A percentile compares a stretch with the other conserved stretches of the same genome.
phyloP scores from a whole-genome alignment of 2,329 filamentous ascomycete species.

The Phyllosticta citriasiana region DNA sequence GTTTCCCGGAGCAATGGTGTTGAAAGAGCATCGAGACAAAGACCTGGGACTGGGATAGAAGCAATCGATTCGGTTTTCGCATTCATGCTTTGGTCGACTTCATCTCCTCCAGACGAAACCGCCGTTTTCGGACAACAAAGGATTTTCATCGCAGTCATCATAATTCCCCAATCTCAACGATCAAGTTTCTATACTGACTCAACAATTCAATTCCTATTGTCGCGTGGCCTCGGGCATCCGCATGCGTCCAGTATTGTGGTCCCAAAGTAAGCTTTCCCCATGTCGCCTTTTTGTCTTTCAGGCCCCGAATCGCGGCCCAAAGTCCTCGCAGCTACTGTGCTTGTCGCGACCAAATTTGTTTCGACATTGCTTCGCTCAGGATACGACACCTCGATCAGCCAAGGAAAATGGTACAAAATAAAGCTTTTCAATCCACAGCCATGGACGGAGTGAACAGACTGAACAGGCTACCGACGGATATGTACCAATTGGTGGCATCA shows the following conservation, averaged over 20 bases:
- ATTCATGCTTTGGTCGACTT: too few relatives aligned
- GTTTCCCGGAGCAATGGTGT: neutral
- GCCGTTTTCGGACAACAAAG: too few relatives aligned
- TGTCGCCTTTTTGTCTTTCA: neutral
- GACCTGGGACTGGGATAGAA: too few relatives aligned
- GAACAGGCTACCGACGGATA: neutral
- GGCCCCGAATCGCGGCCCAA: neutral
- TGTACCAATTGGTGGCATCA: neutral
- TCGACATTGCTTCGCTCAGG: neutral
- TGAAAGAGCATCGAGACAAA: neutral
- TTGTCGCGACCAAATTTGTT: neutral
- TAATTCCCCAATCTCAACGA: too few relatives aligned
- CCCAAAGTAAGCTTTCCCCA: neutral
- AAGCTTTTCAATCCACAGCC: neutral
- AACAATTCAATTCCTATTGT: neutral
- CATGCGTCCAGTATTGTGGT: neutral
- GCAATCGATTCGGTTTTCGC: too few relatives aligned
- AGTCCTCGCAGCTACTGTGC: neutral
- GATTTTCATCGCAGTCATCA: too few relatives aligned
- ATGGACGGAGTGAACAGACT: neutral
- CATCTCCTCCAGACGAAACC: too few relatives aligned
- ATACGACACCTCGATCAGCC: neutral
- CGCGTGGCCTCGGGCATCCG: neutral
- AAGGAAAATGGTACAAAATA: neutral
- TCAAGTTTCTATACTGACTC: too few relatives aligned